Base-by-base conservation (phyloP, 2,329 filamentous ascomycete species). In the Hymenoscyphus infarciens region DNA sequence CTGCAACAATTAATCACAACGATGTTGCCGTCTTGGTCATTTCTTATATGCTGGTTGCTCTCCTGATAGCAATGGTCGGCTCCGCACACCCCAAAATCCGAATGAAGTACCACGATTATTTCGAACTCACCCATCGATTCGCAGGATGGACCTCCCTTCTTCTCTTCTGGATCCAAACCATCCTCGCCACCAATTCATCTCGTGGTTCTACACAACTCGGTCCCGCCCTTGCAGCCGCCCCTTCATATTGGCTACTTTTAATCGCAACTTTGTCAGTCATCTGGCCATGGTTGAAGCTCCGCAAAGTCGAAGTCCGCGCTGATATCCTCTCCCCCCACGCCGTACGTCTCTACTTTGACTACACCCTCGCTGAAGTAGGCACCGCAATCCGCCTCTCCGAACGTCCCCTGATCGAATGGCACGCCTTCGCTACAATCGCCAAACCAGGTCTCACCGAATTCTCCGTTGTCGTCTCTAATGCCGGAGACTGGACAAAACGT, bases 321-420 rank as follows among this genome's bases (percentile, higher is more conserved):
- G 86, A 91, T 71, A 77, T 81, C 3, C 83, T 95, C 22, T 94
- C 91, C 0, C 74, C 81, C 27, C 90, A 93, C 75, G 90, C 90
- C 45, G 78, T 91, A 35, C 84, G 87, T 52, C 82, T 95, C 27
- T 84, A 88, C 72, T 89, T 92, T 70, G 78, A 81, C 71, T 19
- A 54, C 22, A 81, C 83, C 19, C 79, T 82, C 27, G 83, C 86
- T 8, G 79, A 82, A 59, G 79, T 82, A 62, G 81, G 84, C 65
- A 81, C 82, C 63, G 82, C 81, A 54, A 79, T 85, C 60, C 84
- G 87, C 52, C 76, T 92, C 25, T 83, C 87, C 2, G 81, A 82
- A 60, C 79, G 80, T 10, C 88, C 89, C 0, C 78, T 91, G 42
- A 76, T 81, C 11, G 89, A 93, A 74, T 91, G 88, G 81, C 90